Conservation (phyloP, 2,329 filamentous ascomycete genomes). For the Davidsoniella virescens region DNA sequence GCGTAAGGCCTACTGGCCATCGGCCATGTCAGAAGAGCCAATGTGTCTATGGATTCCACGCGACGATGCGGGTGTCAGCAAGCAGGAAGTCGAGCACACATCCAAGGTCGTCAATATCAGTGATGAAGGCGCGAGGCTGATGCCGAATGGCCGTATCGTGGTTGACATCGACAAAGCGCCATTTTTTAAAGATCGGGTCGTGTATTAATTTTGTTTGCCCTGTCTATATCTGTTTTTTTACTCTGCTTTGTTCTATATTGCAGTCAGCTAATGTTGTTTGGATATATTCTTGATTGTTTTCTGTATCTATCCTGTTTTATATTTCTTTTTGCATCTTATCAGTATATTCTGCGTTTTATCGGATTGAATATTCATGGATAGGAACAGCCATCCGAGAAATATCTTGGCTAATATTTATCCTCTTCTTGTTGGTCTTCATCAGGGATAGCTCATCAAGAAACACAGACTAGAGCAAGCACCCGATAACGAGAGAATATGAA, state of each 20-base stretch:
- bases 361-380: background rate
- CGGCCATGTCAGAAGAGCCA: constrained; percentile 43
- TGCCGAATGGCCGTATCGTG: constrained; percentile 25
- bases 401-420: no score
- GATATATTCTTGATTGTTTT: background rate
- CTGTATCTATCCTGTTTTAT: background rate
- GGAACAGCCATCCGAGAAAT: no score
- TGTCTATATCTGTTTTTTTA: background rate
- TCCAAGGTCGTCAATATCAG: constrained; percentile 51
- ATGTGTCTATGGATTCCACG: constrained; percentile 62
- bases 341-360: background rate
- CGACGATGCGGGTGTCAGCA: constrained; percentile 51
- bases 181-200: constrained; percentile 20
- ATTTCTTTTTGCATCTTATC: background rate
- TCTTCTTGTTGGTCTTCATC: no score
- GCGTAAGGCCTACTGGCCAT: constrained; percentile 53
- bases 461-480: no score
- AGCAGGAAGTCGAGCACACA: constrained; percentile 54
- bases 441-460: no score
- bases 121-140: constrained; percentile 53
- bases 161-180: constrained; percentile 25
- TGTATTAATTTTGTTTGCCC: constrained; percentile 22
- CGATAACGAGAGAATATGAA: no score
- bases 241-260: background rate
- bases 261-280: background rate